Base-by-base conservation (phyloP, 23 red algal genomes). In the Gracilaria domingensis region DNA sequence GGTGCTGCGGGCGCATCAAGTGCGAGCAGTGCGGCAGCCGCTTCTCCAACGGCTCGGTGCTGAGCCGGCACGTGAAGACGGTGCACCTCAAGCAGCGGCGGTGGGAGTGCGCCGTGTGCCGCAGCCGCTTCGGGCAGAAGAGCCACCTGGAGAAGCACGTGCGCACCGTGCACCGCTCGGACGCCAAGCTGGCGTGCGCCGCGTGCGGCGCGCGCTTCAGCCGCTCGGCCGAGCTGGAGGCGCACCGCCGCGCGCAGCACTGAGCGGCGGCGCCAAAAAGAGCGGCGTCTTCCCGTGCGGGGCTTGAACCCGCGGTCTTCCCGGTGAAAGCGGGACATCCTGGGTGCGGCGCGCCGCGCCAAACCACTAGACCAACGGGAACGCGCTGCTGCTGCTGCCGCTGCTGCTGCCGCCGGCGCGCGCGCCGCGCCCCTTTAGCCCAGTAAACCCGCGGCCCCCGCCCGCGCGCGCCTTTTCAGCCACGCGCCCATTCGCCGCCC, bases 321-420 rank as follows among this genome's bases (percentile, higher is more conserved):
- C 89, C 79, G 89, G 89, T 94, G 91, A 94, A 94, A 94, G 80
- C 91, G 79, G 91, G 80, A 94, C 91, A 94, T 94, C 91, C 91
- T 94, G 3, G 59, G 29, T 62, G 59, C 17, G 23, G 23, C 55
- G 14, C 17, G 23, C 23, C 23, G 59, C 18, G 16, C 4, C 57
- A 61, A 76, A 76, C 71, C 71, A 76, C 71, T 76, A 76, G 71
- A 76, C 71, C 71, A 76, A 76, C 71, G 71, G 71, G 71, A 76
- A 76, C 51, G 51, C 51, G 24, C n/a, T 25, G 60, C 60, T 60
- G 56, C 9, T 23, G 60, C 60, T 32, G 26, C 3, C 60, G 60
- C 60, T 32, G 60, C n/a, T 25, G 24, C 60, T 32, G 21, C 56
- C 18, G 18, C 49, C 49, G 49, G 8, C 49, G 49, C 49, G 8